Base-by-base conservation (phyloP, 2,329 filamentous ascomycete species). In the Arthrobotrys iridis region DNA sequence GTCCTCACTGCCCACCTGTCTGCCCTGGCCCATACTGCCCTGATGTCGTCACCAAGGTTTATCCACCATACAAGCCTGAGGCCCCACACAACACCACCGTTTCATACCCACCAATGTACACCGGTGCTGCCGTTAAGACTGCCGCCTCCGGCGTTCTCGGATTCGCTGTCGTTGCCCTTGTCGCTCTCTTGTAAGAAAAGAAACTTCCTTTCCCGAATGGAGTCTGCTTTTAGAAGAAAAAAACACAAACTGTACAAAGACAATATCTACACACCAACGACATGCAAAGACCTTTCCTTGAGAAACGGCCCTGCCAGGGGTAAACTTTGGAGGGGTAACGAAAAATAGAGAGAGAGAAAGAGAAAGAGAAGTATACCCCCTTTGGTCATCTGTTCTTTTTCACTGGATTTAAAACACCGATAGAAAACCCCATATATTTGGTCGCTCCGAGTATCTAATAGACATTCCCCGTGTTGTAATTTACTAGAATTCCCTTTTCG, bases 61-160 rank as follows among this genome's bases (percentile, higher is more conserved):
- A 30, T 20, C 68, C 70, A 50, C 59, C 59, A 50, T 26, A 50
- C 37, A 58, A 57, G 35, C 50, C 55, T 10, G 46, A 50, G 13
- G 20, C 46, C 33, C 68, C 68, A 35, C 66, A 45, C 70, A 74
- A 74, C 55, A 74, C 52, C 70, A 74, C 70, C 55, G 37, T 57
- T 13, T 62, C 70, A 28, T 13, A 10, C 3, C 70, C 70, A 66
- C 70, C 70, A 62, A 66, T 59, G 48, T 74, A 74, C 28, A 74
- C 70, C n/a, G 70, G 70, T 57, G 70, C 70, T 20, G 70, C 33
- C 20, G 70, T 45, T 37, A 74, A 74, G 62, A 60, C 57, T 40
- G 55, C 62, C 35, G 70, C 55, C n/a, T 62, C 62, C 28, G 70
- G 70, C 8, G 20, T 62, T 41, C 11, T 74, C 30, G 70, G 70